Percentiles rank a stretch among this genome's conserved stretches.
These are phyloP conservation scores for Geotrichum cucujoidarum DNA, from an alignment of 1,139 yeast species.

Conservation along the genomic window DNA sequence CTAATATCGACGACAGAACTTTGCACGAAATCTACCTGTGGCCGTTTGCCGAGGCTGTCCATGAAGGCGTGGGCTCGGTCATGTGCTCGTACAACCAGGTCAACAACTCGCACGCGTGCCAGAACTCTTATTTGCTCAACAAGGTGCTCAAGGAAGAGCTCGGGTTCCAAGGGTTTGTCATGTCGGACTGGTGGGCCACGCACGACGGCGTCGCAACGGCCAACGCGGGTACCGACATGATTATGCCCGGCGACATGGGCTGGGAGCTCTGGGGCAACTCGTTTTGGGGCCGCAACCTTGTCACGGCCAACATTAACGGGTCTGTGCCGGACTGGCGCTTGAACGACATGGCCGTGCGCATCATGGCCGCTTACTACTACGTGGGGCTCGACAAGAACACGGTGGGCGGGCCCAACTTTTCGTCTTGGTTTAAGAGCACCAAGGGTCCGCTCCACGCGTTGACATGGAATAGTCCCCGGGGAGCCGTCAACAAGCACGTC, in stretches of 20 bases:
- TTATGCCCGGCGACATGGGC: conserved; percentile 57
- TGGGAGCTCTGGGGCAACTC: conserved; percentile 41
- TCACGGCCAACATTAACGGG: conserved; percentile 52
- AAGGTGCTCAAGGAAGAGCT: conserved; percentile 55
- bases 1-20: conserved; percentile 57
- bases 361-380: conserved; percentile 52
- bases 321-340: conserved; percentile 53
- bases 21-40: conserved; percentile 60
- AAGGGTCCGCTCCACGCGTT: conserved; percentile 46
- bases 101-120: conserved; percentile 57
- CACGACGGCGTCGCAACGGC: conserved; percentile 55
- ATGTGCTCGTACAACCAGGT: conserved; percentile 61
- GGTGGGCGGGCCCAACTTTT: conserved; percentile 51
- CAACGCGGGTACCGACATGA: conserved; percentile 59
- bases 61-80: conserved; percentile 57
- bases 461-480: conserved; percentile 42
- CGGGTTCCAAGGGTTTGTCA: conserved; percentile 64
- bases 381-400: conserved; percentile 29
- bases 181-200: conserved; percentile 60
- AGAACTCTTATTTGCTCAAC: conserved; percentile 54
- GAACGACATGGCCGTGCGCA: conserved; percentile 59
- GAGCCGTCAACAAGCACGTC: conserved; percentile 51
- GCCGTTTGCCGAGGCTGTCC: conserved; percentile 63
- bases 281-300: conserved; percentile 55
- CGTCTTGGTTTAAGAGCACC: conserved; percentile 56